These are phyloP conservation scores for Pisolithus albus DNA, from an alignment of 768 basidiomycete species.

Conservation along the genomic window DNA sequence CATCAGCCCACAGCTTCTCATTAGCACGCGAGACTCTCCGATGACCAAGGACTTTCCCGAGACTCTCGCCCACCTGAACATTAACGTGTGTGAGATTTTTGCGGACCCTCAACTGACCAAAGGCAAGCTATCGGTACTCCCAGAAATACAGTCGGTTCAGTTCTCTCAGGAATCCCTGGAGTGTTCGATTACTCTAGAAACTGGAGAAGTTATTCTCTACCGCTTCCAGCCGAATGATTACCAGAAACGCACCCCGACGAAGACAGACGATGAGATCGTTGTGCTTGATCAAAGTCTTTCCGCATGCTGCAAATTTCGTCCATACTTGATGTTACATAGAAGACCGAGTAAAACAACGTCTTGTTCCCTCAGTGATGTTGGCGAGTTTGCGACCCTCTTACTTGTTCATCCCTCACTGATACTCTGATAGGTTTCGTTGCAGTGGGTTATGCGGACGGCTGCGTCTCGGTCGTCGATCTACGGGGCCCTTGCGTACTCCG, in stretches of 20 bases:
- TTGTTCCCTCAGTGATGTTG: conserved; percentile 66
- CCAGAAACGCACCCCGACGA: conserved; percentile 14
- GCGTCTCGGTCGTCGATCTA: conserved; percentile 63
- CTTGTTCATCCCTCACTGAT: not conserved
- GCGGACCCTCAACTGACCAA: conserved; percentile 33
- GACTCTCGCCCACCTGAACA: conserved; percentile 52
- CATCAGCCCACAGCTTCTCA: conserved; percentile 60
- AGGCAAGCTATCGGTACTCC: conserved; percentile 22
- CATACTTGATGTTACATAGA: conserved; percentile 52
- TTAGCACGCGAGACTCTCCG: conserved; percentile 39
- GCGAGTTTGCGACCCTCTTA: conserved; percentile 32
- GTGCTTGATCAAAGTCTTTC: conserved; percentile 43
- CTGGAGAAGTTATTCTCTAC: conserved; percentile 54
- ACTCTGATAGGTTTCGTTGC: conserved; percentile 65
- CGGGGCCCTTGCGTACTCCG: conserved; percentile 63
- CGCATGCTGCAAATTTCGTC: conserved; percentile 43
- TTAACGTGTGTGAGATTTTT: conserved; percentile 50
- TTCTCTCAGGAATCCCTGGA: conserved; percentile 55
- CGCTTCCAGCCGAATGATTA: conserved; percentile 25
- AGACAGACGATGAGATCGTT: conserved; percentile 44
- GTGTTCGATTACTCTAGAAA: conserved; percentile 43
- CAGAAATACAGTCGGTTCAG: conserved; percentile 38
- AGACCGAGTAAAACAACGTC: conserved; percentile 42
- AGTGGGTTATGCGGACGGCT: conserved; percentile 54
- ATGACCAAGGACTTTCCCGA: conserved; percentile 59